phyloP scores from a whole-genome alignment of 129 eudicot species.

The Ambrosia trifida region DNA sequence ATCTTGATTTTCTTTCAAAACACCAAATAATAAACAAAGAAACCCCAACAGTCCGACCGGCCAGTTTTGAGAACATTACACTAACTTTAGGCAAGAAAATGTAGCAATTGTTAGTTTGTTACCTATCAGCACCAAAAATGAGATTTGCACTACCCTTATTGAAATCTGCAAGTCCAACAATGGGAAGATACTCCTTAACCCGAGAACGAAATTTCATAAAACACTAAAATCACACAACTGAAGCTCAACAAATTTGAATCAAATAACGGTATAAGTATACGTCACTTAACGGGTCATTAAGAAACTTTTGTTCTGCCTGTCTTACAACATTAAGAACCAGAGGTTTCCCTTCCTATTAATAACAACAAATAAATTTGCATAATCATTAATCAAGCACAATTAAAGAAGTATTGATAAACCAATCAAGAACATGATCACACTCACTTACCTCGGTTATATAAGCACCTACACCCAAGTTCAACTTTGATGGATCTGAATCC shows the following conservation, averaged over 20 bases:
- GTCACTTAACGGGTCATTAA: slow-evolving; percentile 68
- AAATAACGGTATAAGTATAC: background rate
- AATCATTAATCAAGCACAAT: background rate
- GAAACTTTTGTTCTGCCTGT: slow-evolving; percentile 75
- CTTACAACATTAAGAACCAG: slow-evolving; percentile 91
- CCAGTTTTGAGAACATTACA: no score
- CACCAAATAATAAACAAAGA: no score
- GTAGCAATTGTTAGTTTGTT: background rate
- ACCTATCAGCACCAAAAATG: slow-evolving; percentile 92
- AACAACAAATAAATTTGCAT: slow-evolving; percentile 24
- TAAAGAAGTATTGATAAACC: slow-evolving; percentile 15
- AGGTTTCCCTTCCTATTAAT: slow-evolving; percentile 81
- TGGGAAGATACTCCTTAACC: slow-evolving; percentile 91
- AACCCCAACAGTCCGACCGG: no score
- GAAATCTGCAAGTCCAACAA: slow-evolving; percentile 84
- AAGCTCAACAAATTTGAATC: background rate
- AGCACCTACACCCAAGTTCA: slow-evolving; percentile 96
- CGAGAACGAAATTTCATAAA: slow-evolving; percentile 55
- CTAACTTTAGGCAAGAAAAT: background rate
- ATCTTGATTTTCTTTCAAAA: no score
- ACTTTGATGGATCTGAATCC: slow-evolving; percentile 68
- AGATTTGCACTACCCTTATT: slow-evolving; percentile 94
- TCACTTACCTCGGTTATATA: slow-evolving; percentile 80
- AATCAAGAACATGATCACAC: slow-evolving; percentile 1
- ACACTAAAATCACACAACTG: background rate